phyloP scores from a whole-genome alignment of 345 rosid genomes.

The Murraya koenigii region DNA sequence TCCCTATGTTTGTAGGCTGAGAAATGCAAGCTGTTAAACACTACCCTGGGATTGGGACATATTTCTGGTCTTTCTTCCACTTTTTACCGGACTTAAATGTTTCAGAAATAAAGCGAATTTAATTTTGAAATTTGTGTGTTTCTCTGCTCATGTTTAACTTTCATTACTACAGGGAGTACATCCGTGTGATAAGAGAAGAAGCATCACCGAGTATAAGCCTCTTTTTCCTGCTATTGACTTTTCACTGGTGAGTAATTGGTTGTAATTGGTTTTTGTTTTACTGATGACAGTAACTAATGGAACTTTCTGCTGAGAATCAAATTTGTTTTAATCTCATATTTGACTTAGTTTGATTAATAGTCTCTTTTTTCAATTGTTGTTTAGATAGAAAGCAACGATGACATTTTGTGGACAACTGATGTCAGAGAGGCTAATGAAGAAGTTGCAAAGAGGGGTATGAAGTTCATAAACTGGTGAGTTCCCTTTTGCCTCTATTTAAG shows the following conservation, averaged over 20 bases:
- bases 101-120: neutral
- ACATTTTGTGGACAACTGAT: slow-evolving; percentile 54
- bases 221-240: slow-evolving; percentile 78
- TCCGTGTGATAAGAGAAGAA: slow-evolving; percentile 83
- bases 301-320: neutral
- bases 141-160: slow-evolving; percentile 7
- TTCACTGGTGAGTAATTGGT: slow-evolving; percentile 55
- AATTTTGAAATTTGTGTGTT: neutral
- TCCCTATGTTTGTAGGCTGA: neutral
- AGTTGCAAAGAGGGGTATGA: slow-evolving; percentile 63
- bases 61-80: neutral
- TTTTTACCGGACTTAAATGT: neutral
- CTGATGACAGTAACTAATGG: neutral
- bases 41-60: neutral
- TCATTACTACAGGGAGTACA: slow-evolving; percentile 58
- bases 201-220: slow-evolving; percentile 48
- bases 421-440: slow-evolving; percentile 59
- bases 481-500: neutral
- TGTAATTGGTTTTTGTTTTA: neutral
- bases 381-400: slow-evolving; percentile 60
- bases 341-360: neutral
- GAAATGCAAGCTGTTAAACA: neutral
- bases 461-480: slow-evolving; percentile 67
- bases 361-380: neutral
- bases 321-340: neutral